Evolutionary conservation across 2,329 filamentous ascomycete genomes (phyloP).

Genomic region (Tolypocladium pustulatum): DNA sequence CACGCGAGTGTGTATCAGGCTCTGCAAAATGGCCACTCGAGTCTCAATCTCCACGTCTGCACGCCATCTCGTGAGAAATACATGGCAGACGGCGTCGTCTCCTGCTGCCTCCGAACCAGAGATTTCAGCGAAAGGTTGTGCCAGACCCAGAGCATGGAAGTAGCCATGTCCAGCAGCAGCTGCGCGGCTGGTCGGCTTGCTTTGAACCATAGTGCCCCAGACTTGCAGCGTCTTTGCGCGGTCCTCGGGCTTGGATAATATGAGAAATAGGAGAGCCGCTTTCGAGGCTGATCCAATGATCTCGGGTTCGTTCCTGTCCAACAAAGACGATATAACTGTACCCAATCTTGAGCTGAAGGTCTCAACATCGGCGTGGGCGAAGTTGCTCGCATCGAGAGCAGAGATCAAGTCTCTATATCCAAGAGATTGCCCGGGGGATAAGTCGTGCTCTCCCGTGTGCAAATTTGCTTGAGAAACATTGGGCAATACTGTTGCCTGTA

Average conservation of each 20-base stretch:
- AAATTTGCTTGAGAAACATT: conserved; percentile 3
- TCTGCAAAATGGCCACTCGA: conserved; percentile 43
- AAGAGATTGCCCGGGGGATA: conserved; percentile 10
- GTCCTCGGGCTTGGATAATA: conserved; percentile 27
- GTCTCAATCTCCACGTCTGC: conserved; percentile 39
- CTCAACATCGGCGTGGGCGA: conserved; percentile 3
- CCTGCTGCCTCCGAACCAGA: not conserved
- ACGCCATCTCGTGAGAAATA: conserved; percentile 43
- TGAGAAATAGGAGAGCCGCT: conserved; percentile 38
- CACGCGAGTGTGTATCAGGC: conserved; percentile 36
- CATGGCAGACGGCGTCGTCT: conserved; percentile 27
- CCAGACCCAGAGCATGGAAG: conserved; percentile 41
- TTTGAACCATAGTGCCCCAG: conserved; percentile 35
- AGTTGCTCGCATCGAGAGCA: conserved; percentile 6
- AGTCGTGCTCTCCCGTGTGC: conserved; percentile 11
- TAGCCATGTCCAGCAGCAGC: conserved; percentile 35
- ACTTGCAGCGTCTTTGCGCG: conserved; percentile 28
- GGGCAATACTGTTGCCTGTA: conserved; percentile 26
- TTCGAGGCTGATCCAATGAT: conserved; percentile 37
- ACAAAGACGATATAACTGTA: conserved; percentile 31
- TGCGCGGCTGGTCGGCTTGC: conserved; percentile 20
- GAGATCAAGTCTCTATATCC: conserved; percentile 13
- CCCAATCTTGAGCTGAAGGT: conserved; percentile 16
- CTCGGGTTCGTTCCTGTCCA: conserved; percentile 39
- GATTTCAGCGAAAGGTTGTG: conserved; percentile 29